Evolutionary conservation across 2,329 filamentous ascomycete genomes (phyloP), one percentile per base, ranked within the genome.

Genomic region (Calonectria pauciramosa): DNA sequence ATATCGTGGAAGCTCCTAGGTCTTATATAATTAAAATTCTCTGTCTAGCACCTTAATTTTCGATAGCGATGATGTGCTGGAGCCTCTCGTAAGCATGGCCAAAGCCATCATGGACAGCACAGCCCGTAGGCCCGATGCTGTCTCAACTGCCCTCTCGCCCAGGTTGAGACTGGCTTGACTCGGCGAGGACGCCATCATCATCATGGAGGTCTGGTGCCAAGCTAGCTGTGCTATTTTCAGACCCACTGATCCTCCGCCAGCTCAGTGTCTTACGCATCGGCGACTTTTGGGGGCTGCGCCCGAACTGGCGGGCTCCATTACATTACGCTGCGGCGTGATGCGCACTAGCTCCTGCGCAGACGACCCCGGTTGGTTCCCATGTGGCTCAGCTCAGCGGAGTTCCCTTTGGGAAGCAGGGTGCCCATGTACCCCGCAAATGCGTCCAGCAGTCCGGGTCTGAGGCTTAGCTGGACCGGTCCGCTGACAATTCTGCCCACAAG

Each of bases 231-330:
- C 56, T 63, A 63, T 63, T 63, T 63, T 44, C 56, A 41, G 56
- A 63, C 56, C 56, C 56, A 63, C 56, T 30, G 56, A 41, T 63
- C 34, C 56, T 63, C 34, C 56, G 56, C 56, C 56, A 63, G 34
- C 56, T 18, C 56, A 63, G 36, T 63, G 56, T 63, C 56, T 63
- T 63, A 63, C 56, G 7, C 16, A 41, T 28, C 56, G 56, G 56
- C 56, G 56, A 63, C 56, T 41, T 63, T 60, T 41, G 23, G 23
- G 56, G 56, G 56, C 56, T 63, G 56, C 34, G 56, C 56, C 56
- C 56, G 23, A 26, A 11, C n/a, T 30, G 56, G 56, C 16, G 3
- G 23, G 23, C 14, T 30, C 9, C 30, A 10, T 56, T 36, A 28
- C 36, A 28, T 47, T 5, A n/a, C 44, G 20, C 23, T 41, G 30